Percentiles rank a stretch among this genome's conserved stretches.
Evolutionary conservation across 2,329 filamentous ascomycete genomes (phyloP).

Genomic region (Cercospora beticola): DNA sequence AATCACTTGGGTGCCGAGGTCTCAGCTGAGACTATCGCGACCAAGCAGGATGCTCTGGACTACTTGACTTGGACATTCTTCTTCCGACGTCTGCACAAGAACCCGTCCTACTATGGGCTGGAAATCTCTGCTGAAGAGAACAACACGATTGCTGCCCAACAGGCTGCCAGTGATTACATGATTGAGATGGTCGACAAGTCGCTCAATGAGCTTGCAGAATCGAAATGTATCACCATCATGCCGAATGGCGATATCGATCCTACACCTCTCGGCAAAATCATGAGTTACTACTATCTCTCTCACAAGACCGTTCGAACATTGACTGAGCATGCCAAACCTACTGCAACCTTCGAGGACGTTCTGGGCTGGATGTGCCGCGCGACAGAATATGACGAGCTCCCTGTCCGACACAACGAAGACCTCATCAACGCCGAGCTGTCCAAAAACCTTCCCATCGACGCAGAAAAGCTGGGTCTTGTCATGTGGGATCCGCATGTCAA

Average conservation of each 20-base stretch:
- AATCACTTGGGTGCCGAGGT: constrained; percentile 96
- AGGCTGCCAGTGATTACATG: constrained; percentile 91
- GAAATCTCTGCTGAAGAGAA: constrained; percentile 92
- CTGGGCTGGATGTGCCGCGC: constrained; percentile 91
- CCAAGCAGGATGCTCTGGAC: constrained; percentile 95
- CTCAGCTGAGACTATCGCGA: constrained; percentile 85
- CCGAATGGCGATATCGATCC: constrained; percentile 86
- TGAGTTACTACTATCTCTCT: constrained; percentile 97
- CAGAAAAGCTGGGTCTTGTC: constrained; percentile 66
- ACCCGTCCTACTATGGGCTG: constrained; percentile 95
- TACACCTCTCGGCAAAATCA: constrained; percentile 92
- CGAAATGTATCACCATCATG: constrained; percentile 78
- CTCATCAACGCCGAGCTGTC: constrained; percentile 91
- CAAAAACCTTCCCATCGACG: constrained; percentile 71
- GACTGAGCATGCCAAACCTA: constrained; percentile 69
- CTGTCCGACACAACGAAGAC: constrained; percentile 97
- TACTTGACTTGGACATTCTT: constrained; percentile 99
- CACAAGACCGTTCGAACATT: constrained; percentile 92
- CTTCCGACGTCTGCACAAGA: constrained; percentile 95
- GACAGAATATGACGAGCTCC: constrained; percentile 94
- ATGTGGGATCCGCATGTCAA: constrained; percentile 99
- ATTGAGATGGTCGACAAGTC: constrained; percentile 87
- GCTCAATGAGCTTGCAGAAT: constrained; percentile 75
- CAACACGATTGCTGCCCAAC: constrained; percentile 80
- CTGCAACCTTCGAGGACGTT: constrained; percentile 76